Percentiles rank a stretch among this genome's conserved stretches.
These are phyloP conservation scores for Penicillium arizonense DNA, from an alignment of 495 filamentous ascomycete species.

Conservation along the genomic window DNA sequence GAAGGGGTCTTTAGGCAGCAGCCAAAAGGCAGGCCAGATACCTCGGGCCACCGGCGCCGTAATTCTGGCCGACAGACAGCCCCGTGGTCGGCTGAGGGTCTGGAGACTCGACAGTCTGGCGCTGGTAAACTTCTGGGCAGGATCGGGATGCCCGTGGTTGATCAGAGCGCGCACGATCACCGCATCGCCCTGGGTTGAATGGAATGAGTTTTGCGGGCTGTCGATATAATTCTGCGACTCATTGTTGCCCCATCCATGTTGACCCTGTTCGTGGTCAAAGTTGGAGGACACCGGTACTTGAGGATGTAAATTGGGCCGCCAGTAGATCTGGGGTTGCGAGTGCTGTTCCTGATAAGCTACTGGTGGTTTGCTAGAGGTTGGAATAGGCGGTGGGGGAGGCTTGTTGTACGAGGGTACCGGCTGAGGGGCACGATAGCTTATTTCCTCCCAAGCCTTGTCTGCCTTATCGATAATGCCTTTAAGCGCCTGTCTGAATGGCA, in stretches of 20 bases:
- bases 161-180: slow-evolving; percentile 28
- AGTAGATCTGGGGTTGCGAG: slow-evolving; percentile 29
- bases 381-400: slow-evolving; percentile 26
- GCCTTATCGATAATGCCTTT: slow-evolving; percentile 26
- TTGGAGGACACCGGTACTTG: slow-evolving; percentile 23
- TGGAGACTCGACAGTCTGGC: slow-evolving; percentile 26
- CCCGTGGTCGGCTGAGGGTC: slow-evolving; percentile 23
- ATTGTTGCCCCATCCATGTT: slow-evolving; percentile 30
- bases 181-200: slow-evolving; percentile 27
- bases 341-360: slow-evolving; percentile 20
- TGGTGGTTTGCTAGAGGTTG: slow-evolving; percentile 25
- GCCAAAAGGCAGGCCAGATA: slow-evolving; percentile 33
- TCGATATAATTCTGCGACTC: slow-evolving; percentile 28
- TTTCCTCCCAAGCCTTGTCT: slow-evolving; percentile 25
- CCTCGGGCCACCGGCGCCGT: slow-evolving; percentile 24
- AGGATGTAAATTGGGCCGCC: slow-evolving; percentile 26
- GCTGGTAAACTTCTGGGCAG: slow-evolving; percentile 25
- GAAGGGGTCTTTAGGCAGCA: slow-evolving; percentile 34
- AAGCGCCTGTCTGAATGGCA: slow-evolving; percentile 29
- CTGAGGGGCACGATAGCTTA: slow-evolving; percentile 13
- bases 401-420: slow-evolving; percentile 16
- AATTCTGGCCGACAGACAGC: slow-evolving; percentile 29
- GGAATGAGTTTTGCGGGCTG: slow-evolving; percentile 28
- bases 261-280: slow-evolving; percentile 24
- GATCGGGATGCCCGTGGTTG: slow-evolving; percentile 25